Percentiles rank a stretch among this genome's conserved stretches.
Evolutionary conservation across 148 eudicot species (phyloP).

Genomic region (Bassia scoparia): DNA sequence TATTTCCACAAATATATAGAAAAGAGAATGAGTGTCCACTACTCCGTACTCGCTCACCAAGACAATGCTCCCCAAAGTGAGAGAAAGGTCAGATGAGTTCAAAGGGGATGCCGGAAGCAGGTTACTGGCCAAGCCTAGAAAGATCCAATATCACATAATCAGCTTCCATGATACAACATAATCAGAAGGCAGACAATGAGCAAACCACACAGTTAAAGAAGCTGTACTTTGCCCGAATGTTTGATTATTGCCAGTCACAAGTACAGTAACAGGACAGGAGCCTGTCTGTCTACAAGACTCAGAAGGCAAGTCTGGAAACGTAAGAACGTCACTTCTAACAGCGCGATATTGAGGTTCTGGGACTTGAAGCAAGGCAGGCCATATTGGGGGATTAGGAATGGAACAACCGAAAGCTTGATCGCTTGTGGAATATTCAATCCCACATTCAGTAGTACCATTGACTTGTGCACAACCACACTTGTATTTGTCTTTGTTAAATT

Average conservation of each 20-base stretch:
- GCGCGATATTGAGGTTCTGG: conserved; percentile 70
- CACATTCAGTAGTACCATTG: conserved; percentile 59
- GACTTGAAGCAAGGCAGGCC: conserved; percentile 82
- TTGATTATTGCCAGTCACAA: conserved; percentile 69
- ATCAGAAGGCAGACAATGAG: background rate
- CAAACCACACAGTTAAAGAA: conserved; percentile 13
- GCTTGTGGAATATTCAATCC: conserved; percentile 63
- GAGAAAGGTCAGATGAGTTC: conserved; percentile 43
- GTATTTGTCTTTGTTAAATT: conserved; percentile 47
- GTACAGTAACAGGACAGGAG: conserved; percentile 65
- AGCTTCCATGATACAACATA: background rate
- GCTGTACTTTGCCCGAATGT: conserved; percentile 60
- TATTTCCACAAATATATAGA: too few species aligned
- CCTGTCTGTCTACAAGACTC: conserved; percentile 69
- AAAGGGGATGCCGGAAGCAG: conserved; percentile 39
- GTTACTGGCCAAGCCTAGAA: conserved; percentile 56
- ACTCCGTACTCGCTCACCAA: conserved; percentile 57
- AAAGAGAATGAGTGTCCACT: background rate
- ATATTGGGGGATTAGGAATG: conserved; percentile 63
- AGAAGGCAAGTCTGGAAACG: conserved; percentile 53
- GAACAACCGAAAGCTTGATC: conserved; percentile 57
- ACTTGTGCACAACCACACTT: conserved; percentile 67
- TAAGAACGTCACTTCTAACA: conserved; percentile 39
- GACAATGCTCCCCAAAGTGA: conserved; percentile 48
- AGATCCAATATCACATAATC: conserved; percentile 17